Conservation (phyloP, 75 land plant genomes). For the Selaginella moellendorffii region DNA sequence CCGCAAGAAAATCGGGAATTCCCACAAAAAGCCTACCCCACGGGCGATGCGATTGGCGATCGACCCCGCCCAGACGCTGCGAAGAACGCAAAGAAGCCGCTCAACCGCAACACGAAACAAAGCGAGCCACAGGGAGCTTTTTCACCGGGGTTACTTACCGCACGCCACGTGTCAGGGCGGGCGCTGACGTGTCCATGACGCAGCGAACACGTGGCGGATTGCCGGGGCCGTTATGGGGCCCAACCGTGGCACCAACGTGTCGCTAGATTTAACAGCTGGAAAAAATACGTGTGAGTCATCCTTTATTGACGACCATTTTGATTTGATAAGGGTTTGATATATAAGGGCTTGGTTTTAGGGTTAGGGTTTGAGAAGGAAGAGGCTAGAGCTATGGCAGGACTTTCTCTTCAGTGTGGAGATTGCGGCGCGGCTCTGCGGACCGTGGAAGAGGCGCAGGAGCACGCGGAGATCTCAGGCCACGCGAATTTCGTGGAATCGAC, state of each 20-base stretch:
- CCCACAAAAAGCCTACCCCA: too few relatives aligned
- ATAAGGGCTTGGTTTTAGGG: not conserved
- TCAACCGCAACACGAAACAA: too few relatives aligned
- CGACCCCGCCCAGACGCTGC: too few relatives aligned
- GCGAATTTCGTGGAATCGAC: constrained; percentile 83
- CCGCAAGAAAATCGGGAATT: too few relatives aligned
- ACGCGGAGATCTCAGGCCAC: constrained; percentile 83
- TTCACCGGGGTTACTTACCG: not conserved
- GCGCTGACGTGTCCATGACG: not conserved
- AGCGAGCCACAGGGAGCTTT: too few relatives aligned
- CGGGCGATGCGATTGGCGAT: too few relatives aligned
- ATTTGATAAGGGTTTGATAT: too few relatives aligned
- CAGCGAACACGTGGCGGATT: not conserved
- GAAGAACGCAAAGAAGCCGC: not conserved
- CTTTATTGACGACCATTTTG: too few relatives aligned
- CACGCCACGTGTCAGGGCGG: not conserved
- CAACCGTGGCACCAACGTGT: not conserved
- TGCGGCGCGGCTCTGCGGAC: constrained; percentile 60
- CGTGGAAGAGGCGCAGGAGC: constrained; percentile 89
- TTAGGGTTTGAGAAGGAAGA: not conserved
- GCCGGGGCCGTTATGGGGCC: not conserved
- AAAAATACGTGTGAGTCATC: too few relatives aligned
- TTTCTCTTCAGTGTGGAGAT: constrained; percentile 78
- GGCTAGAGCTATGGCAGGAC: constrained; percentile 54
- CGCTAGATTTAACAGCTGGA: not conserved